These are phyloP conservation scores for Ganoderma lingzhi DNA, from an alignment of 1,284 basidiomycete genomes.

Conservation along the genomic window DNA sequence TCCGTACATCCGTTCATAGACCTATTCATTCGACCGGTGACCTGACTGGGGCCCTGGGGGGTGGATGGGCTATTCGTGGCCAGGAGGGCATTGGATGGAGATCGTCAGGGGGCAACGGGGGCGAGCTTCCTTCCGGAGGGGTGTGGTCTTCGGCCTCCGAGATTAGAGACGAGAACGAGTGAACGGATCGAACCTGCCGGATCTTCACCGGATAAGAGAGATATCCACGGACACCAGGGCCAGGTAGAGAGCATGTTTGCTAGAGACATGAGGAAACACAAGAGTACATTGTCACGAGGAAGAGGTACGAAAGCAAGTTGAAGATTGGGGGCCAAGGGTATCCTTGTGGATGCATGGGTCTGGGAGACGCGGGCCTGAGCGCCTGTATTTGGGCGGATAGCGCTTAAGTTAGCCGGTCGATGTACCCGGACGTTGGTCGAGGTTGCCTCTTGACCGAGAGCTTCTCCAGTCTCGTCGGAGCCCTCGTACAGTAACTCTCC, in stretches of 20 bases:
- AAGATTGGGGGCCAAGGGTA: neutral
- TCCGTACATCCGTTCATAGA: constrained; percentile 3
- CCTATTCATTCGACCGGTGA: constrained; percentile 1
- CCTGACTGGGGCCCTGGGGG: neutral
- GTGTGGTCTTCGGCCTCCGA: constrained; percentile 2
- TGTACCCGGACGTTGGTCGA: neutral
- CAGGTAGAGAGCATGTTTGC: neutral
- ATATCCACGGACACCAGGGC: neutral
- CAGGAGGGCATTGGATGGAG: constrained; percentile 5
- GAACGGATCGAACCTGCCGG: neutral
- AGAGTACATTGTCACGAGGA: neutral
- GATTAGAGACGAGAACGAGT: neutral
- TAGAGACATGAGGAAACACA: neutral
- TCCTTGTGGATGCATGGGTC: neutral
- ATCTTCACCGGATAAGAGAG: neutral
- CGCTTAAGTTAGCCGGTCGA: neutral
- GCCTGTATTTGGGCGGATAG: neutral
- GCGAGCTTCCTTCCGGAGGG: neutral
- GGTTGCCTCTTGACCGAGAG: constrained; percentile 1
- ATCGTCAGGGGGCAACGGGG: neutral
- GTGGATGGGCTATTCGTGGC: constrained; percentile 3
- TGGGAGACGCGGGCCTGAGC: constrained; percentile 9
- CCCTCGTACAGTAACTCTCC: neutral
- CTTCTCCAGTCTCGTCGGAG: constrained; percentile 12
- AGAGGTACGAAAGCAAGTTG: neutral